Base-by-base conservation (phyloP, 768 basidiomycete species). In the Collybia sp. region DNA sequence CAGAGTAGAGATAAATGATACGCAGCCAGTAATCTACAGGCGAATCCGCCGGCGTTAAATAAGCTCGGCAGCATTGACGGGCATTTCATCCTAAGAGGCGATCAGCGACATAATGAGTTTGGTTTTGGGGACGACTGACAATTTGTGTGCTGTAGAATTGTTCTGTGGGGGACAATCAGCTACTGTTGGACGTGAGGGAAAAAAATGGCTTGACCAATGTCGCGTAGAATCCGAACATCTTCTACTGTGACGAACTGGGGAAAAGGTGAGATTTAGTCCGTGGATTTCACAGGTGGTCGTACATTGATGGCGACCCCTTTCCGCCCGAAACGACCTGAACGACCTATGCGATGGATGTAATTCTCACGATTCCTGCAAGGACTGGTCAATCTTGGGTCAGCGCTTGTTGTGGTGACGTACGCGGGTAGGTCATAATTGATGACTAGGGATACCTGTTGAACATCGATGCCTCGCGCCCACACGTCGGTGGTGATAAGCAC, bases 221-320 rank as follows among this genome's bases (percentile, higher is more conserved):
- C 95, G 53, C 95, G 92, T 43, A 97, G 79, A 62, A 96, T 95
- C 50, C 89, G 89, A 55, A 95, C 92, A 62, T 97, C 94, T 56
- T 96, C 94, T 43, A 94, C 84, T 13, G 93, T 95, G 41, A 93
- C 90, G 57, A 92, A 92, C 90, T 92, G 61, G 38, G 53, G 30
- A 53, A 49, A 45, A 53, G 56, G 46, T 52, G 19, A 53, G 32
- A 16, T 30, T 16, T 41, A 51, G 41, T 41, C 43, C 48, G 20
- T 17, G 15, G 44, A 33, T 42, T 19, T 46, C 44, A 19, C 17
- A 38, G 17, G 30, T 30, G 19, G 30, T 69, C 85, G 36, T 60
- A 96, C 94, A 69, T 98, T 99, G 71, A 99, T 98, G 37, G 96
- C 96, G 50, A 98, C 96, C 77, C 95, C 96, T 72, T 99, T 99